Conservation (phyloP, 2,329 filamentous ascomycete species). For the Sclerotinia trifoliorum region DNA sequence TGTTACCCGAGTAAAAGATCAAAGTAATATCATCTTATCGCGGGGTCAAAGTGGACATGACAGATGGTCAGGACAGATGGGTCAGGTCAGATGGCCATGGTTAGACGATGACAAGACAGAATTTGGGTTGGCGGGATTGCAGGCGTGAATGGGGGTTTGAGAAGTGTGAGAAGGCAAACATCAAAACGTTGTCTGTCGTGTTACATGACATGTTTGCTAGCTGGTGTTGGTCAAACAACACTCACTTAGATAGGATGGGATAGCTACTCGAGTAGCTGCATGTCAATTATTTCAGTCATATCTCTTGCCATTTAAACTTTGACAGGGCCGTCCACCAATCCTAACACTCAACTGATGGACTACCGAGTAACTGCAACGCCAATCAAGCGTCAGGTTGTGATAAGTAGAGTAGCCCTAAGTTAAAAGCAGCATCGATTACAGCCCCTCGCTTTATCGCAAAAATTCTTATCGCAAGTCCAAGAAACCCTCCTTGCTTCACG, state of each 20-base stretch:
- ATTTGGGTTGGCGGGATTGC: neutral
- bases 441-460: conserved; percentile 14
- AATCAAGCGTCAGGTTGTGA: neutral
- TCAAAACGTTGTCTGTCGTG: neutral
- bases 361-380: too few relatives aligned
- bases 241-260: too few relatives aligned
- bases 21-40: neutral
- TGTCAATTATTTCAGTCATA: neutral
- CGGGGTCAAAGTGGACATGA: neutral
- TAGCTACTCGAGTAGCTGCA: too few relatives aligned
- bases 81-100: neutral
- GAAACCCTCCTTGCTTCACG: conserved; percentile 2
- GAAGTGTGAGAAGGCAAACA: neutral
- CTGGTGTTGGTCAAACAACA: neutral
- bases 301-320: neutral
- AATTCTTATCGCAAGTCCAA: conserved; percentile 1
- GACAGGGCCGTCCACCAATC: neutral
- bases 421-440: neutral
- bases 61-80: neutral
- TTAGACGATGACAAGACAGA: neutral
- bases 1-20: too few relatives aligned
- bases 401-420: neutral
- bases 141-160: neutral
- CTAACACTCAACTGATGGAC: neutral
- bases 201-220: too few relatives aligned